Evolutionary conservation across 768 basidiomycete genomes (phyloP).

Genomic region (Psilocybe subaeruginosa): DNA sequence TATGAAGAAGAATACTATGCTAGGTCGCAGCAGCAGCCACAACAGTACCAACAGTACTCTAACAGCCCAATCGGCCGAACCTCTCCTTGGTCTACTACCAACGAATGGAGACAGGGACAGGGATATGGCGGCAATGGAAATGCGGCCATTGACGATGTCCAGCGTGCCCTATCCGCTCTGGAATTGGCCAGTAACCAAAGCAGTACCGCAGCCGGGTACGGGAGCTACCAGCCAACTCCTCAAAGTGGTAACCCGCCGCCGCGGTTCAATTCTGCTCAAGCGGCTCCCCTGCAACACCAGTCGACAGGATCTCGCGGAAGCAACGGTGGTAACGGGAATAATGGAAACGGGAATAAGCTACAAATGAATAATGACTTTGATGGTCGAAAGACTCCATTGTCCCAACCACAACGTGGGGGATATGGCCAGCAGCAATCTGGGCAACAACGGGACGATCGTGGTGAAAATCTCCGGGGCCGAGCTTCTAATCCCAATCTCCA

Average conservation of each 20-base stretch:
- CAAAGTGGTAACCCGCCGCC: conserved; percentile 65
- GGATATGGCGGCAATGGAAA: conserved; percentile 30
- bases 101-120: conserved; percentile 59
- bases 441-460: conserved; percentile 43
- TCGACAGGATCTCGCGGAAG: conserved; percentile 38
- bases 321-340: conserved; percentile 34
- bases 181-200: conserved; percentile 53
- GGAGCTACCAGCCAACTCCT: conserved; percentile 42
- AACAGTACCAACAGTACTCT: conserved; percentile 45
- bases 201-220: conserved; percentile 19
- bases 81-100: conserved; percentile 66
- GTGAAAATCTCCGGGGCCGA: conserved; percentile 58
- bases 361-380: conserved; percentile 68
- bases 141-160: conserved; percentile 70
- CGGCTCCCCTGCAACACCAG: conserved; percentile 47
- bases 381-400: conserved; percentile 63
- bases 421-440: conserved; percentile 42
- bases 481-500: conserved; percentile 73
- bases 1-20: conserved; percentile 65
- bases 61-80: conserved; percentile 63
- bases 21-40: conserved; percentile 40
- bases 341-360: conserved; percentile 42
- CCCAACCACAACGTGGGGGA: conserved; percentile 42
- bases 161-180: conserved; percentile 70
- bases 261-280: conserved; percentile 61